These are phyloP conservation scores for Dioszegia hungarica DNA, from an alignment of 768 basidiomycete genomes.

Conservation along the genomic window DNA sequence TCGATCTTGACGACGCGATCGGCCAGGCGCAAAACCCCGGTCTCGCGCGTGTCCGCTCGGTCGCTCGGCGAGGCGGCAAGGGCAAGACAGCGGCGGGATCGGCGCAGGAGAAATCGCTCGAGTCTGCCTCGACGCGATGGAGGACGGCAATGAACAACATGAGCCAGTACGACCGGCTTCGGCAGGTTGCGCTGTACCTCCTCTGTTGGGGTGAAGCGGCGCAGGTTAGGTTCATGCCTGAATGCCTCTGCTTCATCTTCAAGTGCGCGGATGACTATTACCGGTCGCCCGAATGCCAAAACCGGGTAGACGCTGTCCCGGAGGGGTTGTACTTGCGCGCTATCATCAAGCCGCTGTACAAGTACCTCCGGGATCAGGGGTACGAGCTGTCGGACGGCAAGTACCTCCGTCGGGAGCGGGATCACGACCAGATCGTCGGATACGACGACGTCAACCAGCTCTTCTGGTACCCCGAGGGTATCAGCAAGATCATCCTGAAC, in stretches of 20 bases:
- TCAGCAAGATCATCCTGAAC: constrained; percentile 77
- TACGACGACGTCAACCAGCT: constrained; percentile 99
- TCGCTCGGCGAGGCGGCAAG: constrained; percentile 60
- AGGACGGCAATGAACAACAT: constrained; percentile 97
- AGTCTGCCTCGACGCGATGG: constrained; percentile 86
- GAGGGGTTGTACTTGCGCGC: constrained; percentile 90
- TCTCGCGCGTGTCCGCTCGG: constrained; percentile 72
- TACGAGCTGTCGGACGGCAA: constrained; percentile 94
- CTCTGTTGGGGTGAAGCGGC: constrained; percentile 98
- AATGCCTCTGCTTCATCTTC: constrained; percentile 98
- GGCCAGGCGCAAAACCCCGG: constrained; percentile 89
- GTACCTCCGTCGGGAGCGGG: constrained; percentile 85
- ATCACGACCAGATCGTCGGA: constrained; percentile 91
- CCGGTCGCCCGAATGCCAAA: constrained; percentile 96
- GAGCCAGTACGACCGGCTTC: constrained; percentile 93
- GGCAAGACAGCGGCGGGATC: constrained; percentile 51
- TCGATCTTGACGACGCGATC: constrained; percentile 95
- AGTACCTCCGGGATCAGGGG: constrained; percentile 94
- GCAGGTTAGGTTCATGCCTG: constrained; percentile 92
- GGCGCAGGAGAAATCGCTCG: constrained; percentile 67
- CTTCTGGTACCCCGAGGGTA: constrained; percentile 99
- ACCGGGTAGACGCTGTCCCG: constrained; percentile 79
- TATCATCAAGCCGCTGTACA: constrained; percentile 88
- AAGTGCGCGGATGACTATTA: constrained; percentile 99
- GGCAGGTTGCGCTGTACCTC: constrained; percentile 91